These are phyloP conservation scores for Pichia sp. DNA, from an alignment of 1,139 yeast genomes.

Conservation along the genomic window DNA sequence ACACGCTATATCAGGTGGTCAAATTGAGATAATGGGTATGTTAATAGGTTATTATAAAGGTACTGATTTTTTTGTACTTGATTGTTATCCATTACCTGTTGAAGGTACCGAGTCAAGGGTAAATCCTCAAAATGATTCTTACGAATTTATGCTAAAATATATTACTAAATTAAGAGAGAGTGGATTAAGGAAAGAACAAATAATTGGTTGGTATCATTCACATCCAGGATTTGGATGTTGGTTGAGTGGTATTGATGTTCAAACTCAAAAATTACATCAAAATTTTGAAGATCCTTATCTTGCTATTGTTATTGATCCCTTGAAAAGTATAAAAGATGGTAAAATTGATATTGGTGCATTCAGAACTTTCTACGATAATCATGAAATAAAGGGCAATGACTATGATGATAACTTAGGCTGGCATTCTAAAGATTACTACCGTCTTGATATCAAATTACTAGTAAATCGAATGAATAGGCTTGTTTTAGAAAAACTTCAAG, in stretches of 20 bases:
- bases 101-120: conserved; percentile 96
- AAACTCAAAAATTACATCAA: conserved; percentile 80
- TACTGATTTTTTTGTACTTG: conserved; percentile 62
- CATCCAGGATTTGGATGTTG: conserved; percentile 38
- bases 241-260: conserved; percentile 85
- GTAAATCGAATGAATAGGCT: conserved; percentile 33
- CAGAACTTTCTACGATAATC: conserved; percentile 45
- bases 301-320: conserved; percentile 84
- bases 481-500: conserved; percentile 12
- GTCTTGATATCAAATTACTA: conserved; percentile 60
- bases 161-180: conserved; percentile 48
- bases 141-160: conserved; percentile 89
- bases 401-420: conserved; percentile 51
- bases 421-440: conserved; percentile 64
- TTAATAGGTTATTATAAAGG: conserved; percentile 67
- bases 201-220: conserved; percentile 79
- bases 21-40: conserved; percentile 95
- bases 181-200: conserved; percentile 48
- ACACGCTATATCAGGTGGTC: conserved; percentile 81
- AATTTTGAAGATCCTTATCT: conserved; percentile 85
- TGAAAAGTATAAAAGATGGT: conserved; percentile 56
- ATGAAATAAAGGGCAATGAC: conserved; percentile 20
- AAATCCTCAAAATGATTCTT: conserved; percentile 89
- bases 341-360: conserved; percentile 87
- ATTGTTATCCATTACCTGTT: conserved; percentile 81